Evolutionary conservation across 495 filamentous ascomycete genomes (phyloP).

Genomic region (Pyronema domesticum): DNA sequence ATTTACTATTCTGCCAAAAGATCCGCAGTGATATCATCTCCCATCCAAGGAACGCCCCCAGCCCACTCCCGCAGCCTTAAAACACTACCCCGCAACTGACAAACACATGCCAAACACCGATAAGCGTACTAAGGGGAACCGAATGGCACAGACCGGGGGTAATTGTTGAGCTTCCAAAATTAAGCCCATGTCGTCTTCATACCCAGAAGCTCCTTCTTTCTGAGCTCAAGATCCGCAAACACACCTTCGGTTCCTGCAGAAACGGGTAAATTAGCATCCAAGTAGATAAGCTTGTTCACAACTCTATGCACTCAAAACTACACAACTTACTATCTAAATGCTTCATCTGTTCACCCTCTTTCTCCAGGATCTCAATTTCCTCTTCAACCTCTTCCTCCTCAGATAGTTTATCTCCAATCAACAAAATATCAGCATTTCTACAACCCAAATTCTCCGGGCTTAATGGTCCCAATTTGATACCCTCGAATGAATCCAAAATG

Average conservation of each 20-base stretch:
- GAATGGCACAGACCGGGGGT: no score
- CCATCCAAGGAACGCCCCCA: no score
- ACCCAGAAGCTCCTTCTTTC: constrained; percentile 13
- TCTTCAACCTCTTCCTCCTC: constrained; percentile 11
- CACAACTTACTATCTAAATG: constrained; percentile 12
- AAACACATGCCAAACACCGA: no score
- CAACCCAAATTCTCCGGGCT: constrained; percentile 63
- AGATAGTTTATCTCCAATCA: constrained; percentile 46
- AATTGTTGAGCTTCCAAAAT: background rate
- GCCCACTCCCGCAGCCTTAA: no score
- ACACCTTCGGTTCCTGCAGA: constrained; percentile 8
- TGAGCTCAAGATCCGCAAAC: constrained; percentile 21
- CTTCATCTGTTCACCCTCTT: constrained; percentile 16
- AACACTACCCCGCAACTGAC: no score
- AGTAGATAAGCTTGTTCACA: background rate
- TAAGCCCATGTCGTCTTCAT: constrained; percentile 12
- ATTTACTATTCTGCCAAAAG: no score
- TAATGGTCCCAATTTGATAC: constrained; percentile 55
- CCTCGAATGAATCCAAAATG: constrained; percentile 54
- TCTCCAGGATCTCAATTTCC: constrained; percentile 14
- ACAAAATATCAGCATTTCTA: constrained; percentile 59
- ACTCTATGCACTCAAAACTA: background rate
- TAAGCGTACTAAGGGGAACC: no score
- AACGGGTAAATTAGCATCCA: background rate
- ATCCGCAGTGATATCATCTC: no score